phyloP scores from a whole-genome alignment of 306 rosid species.

The Phaseolus lunatus region DNA sequence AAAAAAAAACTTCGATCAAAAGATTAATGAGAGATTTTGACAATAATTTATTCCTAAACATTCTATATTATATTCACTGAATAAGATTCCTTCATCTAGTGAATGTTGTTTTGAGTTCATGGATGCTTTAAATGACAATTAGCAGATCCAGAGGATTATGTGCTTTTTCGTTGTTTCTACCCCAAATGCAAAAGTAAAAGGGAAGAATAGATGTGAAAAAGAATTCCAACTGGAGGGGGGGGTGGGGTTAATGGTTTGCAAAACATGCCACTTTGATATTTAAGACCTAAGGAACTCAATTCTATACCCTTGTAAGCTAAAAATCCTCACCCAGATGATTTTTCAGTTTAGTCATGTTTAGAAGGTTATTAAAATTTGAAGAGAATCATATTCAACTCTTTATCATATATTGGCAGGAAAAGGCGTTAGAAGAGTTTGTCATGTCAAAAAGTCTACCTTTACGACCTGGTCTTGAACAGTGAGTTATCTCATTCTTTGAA shows the following conservation, averaged over 20 bases:
- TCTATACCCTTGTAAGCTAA: slow-evolving; percentile 35
- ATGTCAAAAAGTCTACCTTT: slow-evolving; percentile 72
- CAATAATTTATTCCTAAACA: neutral
- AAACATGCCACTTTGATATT: neutral
- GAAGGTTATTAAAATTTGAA: slow-evolving; percentile 26
- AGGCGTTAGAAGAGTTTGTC: slow-evolving; percentile 73
- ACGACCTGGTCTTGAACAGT: slow-evolving; percentile 93
- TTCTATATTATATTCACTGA: neutral
- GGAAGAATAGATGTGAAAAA: neutral
- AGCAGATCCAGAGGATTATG: neutral
- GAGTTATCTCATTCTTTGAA: slow-evolving; percentile 56
- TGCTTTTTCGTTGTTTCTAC: slow-evolving; percentile 22
- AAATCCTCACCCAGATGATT: slow-evolving; percentile 29
- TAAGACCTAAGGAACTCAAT: slow-evolving; percentile 33
- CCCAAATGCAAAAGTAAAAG: neutral
- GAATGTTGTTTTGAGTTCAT: neutral
- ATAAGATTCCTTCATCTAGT: slow-evolving; percentile 8
- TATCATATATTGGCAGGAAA: slow-evolving; percentile 65
- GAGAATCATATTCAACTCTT: slow-evolving; percentile 42
- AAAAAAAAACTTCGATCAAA: neutral
- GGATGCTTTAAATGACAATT: slow-evolving; percentile 1
- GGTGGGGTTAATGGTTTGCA: no score
- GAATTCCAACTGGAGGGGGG: neutral
- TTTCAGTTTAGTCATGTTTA: slow-evolving; percentile 28
- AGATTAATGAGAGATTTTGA: neutral